phyloP scores from a whole-genome alignment of 2,329 filamentous ascomycete species.

The Epichloe hybrida region DNA sequence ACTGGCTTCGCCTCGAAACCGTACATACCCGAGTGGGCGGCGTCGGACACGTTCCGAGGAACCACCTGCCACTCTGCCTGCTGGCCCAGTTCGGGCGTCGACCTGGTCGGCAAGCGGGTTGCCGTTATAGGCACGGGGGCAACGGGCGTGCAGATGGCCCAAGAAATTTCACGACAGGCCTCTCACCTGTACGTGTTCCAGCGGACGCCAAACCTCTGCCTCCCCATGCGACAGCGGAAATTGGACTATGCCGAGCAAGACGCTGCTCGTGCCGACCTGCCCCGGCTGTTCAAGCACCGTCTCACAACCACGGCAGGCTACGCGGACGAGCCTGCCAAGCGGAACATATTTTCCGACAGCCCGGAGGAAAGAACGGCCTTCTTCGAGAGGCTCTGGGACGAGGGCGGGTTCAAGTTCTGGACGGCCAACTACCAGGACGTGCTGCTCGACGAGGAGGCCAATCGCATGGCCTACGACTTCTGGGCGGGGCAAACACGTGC shows the following conservation, averaged over 20 bases:
- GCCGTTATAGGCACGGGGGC: conserved; percentile 53
- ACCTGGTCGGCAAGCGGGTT: conserved; percentile 42
- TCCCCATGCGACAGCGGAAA: conserved; percentile 43
- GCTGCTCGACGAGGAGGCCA: conserved; percentile 30
- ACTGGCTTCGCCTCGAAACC: conserved; percentile 46
- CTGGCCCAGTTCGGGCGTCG: conserved; percentile 45
- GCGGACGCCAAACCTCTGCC: conserved; percentile 50
- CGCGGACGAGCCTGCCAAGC: neutral
- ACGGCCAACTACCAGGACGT: conserved; percentile 40
- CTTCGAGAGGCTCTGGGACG: conserved; percentile 33
- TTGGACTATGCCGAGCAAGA: neutral
- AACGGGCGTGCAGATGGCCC: conserved; percentile 49
- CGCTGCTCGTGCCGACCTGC: conserved; percentile 9
- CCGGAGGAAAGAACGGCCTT: conserved; percentile 32
- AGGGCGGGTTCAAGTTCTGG: conserved; percentile 44
- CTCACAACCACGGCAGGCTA: conserved; percentile 27
- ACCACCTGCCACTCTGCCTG: conserved; percentile 45
- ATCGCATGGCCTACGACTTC: conserved; percentile 40
- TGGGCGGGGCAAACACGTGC: conserved; percentile 38
- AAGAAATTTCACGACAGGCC: conserved; percentile 42
- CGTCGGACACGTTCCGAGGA: conserved; percentile 46
- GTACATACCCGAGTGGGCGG: conserved; percentile 47
- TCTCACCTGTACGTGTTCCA: conserved; percentile 47
- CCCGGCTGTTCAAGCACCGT: conserved; percentile 41
- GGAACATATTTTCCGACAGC: conserved; percentile 40